These are phyloP conservation scores for Penicillium paradoxum DNA, from an alignment of 495 filamentous ascomycete genomes.

Conservation along the genomic window DNA sequence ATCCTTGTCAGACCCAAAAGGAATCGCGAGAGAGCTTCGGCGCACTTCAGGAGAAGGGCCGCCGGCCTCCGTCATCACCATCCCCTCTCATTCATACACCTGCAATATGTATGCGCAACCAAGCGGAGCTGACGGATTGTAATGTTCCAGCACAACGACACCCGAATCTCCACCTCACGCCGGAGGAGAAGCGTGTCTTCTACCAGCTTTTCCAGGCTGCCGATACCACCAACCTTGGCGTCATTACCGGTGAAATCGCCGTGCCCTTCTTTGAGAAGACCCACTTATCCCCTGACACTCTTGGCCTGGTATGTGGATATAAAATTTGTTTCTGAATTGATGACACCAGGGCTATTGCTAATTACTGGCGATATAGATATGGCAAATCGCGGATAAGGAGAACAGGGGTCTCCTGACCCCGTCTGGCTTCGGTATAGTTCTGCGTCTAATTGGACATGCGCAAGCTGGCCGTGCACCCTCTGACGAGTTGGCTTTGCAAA, in stretches of 20 bases:
- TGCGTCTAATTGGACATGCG: conserved; percentile 92
- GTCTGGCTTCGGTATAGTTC: conserved; percentile 82
- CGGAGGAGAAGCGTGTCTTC: conserved; percentile 90
- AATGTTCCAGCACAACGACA: conserved; percentile 33
- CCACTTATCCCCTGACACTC: conserved; percentile 69
- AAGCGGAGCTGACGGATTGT: conserved; percentile 25
- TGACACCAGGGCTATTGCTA: conserved; percentile 6
- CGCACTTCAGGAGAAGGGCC: conserved; percentile 28
- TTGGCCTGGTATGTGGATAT: conserved; percentile 71
- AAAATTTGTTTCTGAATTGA: not conserved
- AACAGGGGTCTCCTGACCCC: conserved; percentile 91
- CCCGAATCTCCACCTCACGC: conserved; percentile 78
- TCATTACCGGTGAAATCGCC: conserved; percentile 91
- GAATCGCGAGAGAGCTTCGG: conserved; percentile 8
- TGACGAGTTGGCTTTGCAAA: conserved; percentile 66
- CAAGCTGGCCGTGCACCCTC: conserved; percentile 78
- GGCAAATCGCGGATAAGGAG: conserved; percentile 96
- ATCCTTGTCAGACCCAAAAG: not conserved
- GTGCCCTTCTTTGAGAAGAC: conserved; percentile 99
- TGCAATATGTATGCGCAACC: conserved; percentile 9
- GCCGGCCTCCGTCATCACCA: conserved; percentile 16
- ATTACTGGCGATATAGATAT: conserved; percentile 59
- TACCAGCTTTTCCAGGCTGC: conserved; percentile 85
- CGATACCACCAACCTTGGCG: conserved; percentile 83
- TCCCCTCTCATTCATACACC: conserved; percentile 15